A percentile compares a stretch with the other conserved stretches of the same genome.
phyloP scores from a whole-genome alignment of 2,329 filamentous ascomycete species.

The Phialophora macrospora region DNA sequence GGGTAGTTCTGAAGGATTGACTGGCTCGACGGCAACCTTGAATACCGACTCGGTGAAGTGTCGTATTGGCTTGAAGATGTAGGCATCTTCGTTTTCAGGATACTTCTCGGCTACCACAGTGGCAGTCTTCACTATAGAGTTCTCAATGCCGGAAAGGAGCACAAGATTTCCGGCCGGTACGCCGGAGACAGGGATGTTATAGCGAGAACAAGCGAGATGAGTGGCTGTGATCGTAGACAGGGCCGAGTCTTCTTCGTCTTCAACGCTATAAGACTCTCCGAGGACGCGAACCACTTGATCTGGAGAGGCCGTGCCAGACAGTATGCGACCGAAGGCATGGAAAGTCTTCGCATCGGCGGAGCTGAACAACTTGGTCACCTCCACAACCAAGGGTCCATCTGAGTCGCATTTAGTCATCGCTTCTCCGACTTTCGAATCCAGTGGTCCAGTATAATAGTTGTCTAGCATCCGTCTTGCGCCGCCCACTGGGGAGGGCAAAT shows the following conservation, averaged over 20 bases:
- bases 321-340: conserved; percentile 84
- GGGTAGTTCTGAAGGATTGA: conserved; percentile 95
- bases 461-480: conserved; percentile 78
- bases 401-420: conserved; percentile 83
- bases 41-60: conserved; percentile 98
- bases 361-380: conserved; percentile 92
- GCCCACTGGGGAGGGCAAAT: conserved; percentile 83
- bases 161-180: conserved; percentile 94
- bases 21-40: conserved; percentile 96
- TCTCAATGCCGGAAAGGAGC: conserved; percentile 89
- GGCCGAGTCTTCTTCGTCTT: conserved; percentile 98
- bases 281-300: conserved; percentile 86
- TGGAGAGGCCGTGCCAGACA: conserved; percentile 86
- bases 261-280: conserved; percentile 92
- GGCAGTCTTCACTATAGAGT: conserved; percentile 96
- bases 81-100: conserved; percentile 86
- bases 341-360: conserved; percentile 89
- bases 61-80: conserved; percentile 89
- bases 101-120: conserved; percentile 82
- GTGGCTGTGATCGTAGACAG: conserved; percentile 81
- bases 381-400: conserved; percentile 87
- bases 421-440: conserved; percentile 78
- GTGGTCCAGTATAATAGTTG: conserved; percentile 87
- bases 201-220: conserved; percentile 88
- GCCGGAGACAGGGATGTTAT: conserved; percentile 88